These are phyloP conservation scores for Panicum miliaceum DNA, from an alignment of 176 grass and related monocot genomes.

Conservation along the genomic window DNA sequence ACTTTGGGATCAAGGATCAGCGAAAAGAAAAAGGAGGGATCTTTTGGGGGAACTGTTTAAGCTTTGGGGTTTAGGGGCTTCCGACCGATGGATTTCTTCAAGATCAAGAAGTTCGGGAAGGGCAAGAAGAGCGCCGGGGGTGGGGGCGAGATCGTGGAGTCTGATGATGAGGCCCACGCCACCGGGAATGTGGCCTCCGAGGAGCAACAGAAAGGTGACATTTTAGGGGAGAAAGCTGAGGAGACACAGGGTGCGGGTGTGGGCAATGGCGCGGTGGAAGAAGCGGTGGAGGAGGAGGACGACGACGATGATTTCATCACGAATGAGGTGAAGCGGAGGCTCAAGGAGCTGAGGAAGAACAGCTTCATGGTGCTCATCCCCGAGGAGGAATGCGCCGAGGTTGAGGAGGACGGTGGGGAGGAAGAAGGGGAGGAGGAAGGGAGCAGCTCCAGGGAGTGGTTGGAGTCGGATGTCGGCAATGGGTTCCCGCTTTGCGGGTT, in stretches of 20 bases:
- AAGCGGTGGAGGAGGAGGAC: conserved; percentile 35
- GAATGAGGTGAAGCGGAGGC: conserved; percentile 89
- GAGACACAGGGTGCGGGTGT: background rate
- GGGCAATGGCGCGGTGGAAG: conserved; percentile 28
- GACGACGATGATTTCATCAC: conserved; percentile 84
- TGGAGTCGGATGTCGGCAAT: conserved; percentile 38
- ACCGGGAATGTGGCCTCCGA: conserved; percentile 25
- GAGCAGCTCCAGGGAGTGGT: conserved; percentile 69
- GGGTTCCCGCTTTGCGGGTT: conserved; percentile 67
- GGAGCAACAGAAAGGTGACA: conserved; percentile 30
- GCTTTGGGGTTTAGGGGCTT: conserved; percentile 5
- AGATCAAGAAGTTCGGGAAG: conserved; percentile 66
- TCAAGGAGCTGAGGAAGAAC: conserved; percentile 90
- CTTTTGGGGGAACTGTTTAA: background rate
- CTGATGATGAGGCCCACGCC: conserved; percentile 1
- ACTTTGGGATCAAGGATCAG: conserved; percentile 22
- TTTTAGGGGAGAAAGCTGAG: conserved; percentile 42
- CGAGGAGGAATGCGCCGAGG: conserved; percentile 61
- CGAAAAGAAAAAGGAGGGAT: background rate
- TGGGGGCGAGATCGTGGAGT: conserved; percentile 28
- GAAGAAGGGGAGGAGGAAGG: conserved; percentile 64
- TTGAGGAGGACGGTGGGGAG: conserved; percentile 58
- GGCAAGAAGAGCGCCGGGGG: conserved; percentile 40
- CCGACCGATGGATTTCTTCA: conserved; percentile 88
- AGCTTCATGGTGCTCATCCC: conserved; percentile 97